Evolutionary conservation across 2,329 filamentous ascomycete genomes (phyloP).

Genomic region (Pseudogymnoascus sp.): DNA sequence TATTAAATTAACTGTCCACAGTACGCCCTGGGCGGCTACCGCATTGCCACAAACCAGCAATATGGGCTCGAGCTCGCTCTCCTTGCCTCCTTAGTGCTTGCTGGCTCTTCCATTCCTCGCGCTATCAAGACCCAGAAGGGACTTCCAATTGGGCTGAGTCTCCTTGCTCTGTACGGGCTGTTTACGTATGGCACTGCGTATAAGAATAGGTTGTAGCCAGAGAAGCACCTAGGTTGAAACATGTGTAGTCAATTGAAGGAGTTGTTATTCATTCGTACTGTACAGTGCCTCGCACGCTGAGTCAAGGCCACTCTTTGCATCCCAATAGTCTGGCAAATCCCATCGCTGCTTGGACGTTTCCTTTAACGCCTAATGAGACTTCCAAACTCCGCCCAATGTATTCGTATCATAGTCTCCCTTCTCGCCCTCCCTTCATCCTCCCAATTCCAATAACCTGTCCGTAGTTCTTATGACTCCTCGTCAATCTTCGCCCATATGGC

Average conservation of each 20-base stretch:
- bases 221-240: not conserved
- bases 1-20: conserved; percentile 11
- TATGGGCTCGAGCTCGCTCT: conserved; percentile 89
- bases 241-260: not conserved
- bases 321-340: not conserved
- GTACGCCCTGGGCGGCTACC: conserved; percentile 72
- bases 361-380: not conserved
- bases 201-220: conserved; percentile 25
- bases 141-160: conserved; percentile 71
- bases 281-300: not conserved
- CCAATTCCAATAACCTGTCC: not conserved
- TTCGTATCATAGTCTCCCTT: not conserved
- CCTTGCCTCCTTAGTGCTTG: conserved; percentile 78
- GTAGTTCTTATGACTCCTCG: conserved; percentile 49
- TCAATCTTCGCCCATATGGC: conserved; percentile 74
- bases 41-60: conserved; percentile 65
- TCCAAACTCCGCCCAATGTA: conserved; percentile 10
- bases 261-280: conserved; percentile 6
- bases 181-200: conserved; percentile 71
- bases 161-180: conserved; percentile 73
- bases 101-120: conserved; percentile 75
- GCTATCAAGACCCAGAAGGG: conserved; percentile 80
- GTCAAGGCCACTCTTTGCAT: not conserved
- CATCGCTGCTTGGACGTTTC: conserved; percentile 6
- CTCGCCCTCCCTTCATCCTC: not conserved